A percentile compares a stretch with the other conserved stretches of the same genome.
Evolutionary conservation across 2,329 filamentous ascomycete genomes (phyloP).

Genomic region (Nigrospora osmanthi): DNA sequence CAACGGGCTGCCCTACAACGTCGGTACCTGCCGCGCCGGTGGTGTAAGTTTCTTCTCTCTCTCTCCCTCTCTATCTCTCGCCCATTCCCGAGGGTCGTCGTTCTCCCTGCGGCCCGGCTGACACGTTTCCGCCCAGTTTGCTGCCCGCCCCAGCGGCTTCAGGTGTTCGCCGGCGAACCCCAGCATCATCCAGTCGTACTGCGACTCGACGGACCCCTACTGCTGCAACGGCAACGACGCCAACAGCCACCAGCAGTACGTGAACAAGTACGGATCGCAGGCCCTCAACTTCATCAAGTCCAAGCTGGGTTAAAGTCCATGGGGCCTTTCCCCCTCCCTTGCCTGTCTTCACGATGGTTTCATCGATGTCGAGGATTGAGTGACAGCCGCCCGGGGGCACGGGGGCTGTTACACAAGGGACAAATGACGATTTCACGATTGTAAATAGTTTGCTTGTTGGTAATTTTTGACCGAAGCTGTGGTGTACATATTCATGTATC

Average conservation of each 20-base stretch:
- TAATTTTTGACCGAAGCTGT: too few relatives aligned
- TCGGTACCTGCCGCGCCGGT: slow-evolving; percentile 49
- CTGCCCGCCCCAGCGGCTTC: slow-evolving; percentile 49
- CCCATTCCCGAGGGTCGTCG: neutral
- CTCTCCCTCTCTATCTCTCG: too few relatives aligned
- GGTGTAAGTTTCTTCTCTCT: slow-evolving; percentile 51
- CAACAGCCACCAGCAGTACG: slow-evolving; percentile 55
- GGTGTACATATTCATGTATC: too few relatives aligned
- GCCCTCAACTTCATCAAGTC: slow-evolving; percentile 53
- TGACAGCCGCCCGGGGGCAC: too few relatives aligned
- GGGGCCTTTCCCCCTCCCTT: too few relatives aligned
- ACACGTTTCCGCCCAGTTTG: slow-evolving; percentile 37
- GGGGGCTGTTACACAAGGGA: too few relatives aligned
- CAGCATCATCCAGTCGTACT: slow-evolving; percentile 55
- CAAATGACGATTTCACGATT: too few relatives aligned
- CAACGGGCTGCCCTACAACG: slow-evolving; percentile 47
- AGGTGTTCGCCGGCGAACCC: slow-evolving; percentile 41
- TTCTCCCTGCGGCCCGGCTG: neutral
- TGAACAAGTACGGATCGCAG: slow-evolving; percentile 51
- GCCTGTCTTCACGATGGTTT: too few relatives aligned
- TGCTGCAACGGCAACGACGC: slow-evolving; percentile 58
- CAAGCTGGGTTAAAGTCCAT: slow-evolving; percentile 3
- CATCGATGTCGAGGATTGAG: too few relatives aligned
- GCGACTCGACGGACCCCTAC: slow-evolving; percentile 55
- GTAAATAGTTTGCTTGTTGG: too few relatives aligned